A percentile compares a stretch with the other conserved stretches of the same genome.
Evolutionary conservation across 106 monocot species (phyloP).

Genomic region (Apostasia shenzhenica): DNA sequence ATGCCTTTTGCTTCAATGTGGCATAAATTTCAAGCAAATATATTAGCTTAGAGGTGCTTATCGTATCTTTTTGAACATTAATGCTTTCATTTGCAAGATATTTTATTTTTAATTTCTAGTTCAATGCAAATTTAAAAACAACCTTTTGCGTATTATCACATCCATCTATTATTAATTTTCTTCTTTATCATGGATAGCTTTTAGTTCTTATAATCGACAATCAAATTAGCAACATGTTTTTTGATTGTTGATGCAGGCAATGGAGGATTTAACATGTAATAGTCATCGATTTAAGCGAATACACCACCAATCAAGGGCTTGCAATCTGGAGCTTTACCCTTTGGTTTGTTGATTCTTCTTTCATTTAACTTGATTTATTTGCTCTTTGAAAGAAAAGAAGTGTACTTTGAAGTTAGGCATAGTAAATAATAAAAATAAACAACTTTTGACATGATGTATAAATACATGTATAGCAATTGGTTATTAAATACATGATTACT

Average conservation of each 20-base stretch:
- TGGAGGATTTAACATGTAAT: slow-evolving; percentile 57
- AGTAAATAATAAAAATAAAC: background rate
- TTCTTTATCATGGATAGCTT: too few species aligned
- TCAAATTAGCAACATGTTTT: background rate
- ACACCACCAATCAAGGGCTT: slow-evolving; percentile 42
- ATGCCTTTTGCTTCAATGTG: too few species aligned
- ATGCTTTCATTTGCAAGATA: too few species aligned
- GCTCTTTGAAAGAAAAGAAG: background rate
- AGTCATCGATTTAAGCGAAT: slow-evolving; percentile 65
- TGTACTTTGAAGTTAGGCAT: background rate
- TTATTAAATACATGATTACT: background rate
- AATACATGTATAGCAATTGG: too few species aligned
- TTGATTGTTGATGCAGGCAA: slow-evolving; percentile 36
- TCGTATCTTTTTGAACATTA: too few species aligned
- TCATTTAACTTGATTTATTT: background rate
- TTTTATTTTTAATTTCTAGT: too few species aligned
- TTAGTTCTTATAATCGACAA: too few species aligned
- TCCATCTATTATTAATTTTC: too few species aligned
- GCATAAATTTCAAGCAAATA: background rate
- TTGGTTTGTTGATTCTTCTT: slow-evolving; percentile 55
- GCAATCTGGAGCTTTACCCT: slow-evolving; percentile 54
- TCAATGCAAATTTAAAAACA: too few species aligned
- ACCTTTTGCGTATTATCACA: too few species aligned
- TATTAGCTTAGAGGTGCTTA: background rate
- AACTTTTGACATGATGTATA: background rate